Base-by-base conservation (phyloP, 2,329 filamentous ascomycete species). In the Exophiala sideris region DNA sequence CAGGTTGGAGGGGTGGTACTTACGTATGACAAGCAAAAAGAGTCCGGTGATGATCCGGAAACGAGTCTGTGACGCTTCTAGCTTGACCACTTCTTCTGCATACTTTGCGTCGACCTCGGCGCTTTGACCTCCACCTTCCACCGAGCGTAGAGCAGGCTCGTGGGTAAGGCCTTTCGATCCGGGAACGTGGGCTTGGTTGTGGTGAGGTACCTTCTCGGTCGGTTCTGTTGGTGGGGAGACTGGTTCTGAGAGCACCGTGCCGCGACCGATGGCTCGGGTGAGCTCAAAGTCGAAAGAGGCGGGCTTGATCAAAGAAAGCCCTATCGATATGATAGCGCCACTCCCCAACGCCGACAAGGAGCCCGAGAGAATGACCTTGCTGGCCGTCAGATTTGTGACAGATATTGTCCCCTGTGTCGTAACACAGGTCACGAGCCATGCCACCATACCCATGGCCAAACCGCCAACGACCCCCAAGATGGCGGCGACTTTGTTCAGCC, bases 271-370 rank as follows among this genome's bases (percentile, higher is more conserved):
- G 33, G 49, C 49, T 52, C 49, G 29, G 20, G 49, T 52, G 41
- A 52, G 49, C n/a, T 52, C 49, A 52, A 52, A 52, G 41, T 52
- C 49, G 20, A 52, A 52, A 9, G 24, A 38, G 41, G 49, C 49
- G n/a, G 49, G 49, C 41, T 46, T 52, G n/a, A 52, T 46, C 41
- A 52, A 41, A 45, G 49, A 52, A 11, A 52, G 33, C 4, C 34
- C 12, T n/a, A 52, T 52, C 16, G 49, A 39, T 7, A 52, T 46
- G 49, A 52, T 52, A 35, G 49, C 49, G 6, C 49, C 49, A 18
- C 9, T 52, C 16, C 49, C 49, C 34, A 52, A 45, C 9, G 49
- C 49, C 18, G 49, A 52, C 29, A 52, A 41, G 24, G 49, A 52
- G 6, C 49, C 49, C 1, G 49, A 16, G 34, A 52, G 49, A 3